Conservation (phyloP, 2,329 filamentous ascomycete species). For the Hymenoscyphus infarciens region DNA sequence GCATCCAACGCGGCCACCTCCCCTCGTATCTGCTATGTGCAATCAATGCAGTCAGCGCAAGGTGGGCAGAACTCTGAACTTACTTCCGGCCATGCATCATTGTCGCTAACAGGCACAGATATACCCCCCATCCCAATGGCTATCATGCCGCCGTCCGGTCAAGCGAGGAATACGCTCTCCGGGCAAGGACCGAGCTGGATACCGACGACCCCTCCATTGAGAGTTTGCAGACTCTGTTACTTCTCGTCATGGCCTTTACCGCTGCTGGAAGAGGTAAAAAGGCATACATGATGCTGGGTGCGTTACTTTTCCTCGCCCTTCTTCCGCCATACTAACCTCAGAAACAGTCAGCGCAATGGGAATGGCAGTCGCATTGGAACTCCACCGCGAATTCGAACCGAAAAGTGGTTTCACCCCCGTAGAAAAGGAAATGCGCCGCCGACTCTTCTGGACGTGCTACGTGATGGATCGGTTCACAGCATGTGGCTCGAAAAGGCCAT, state of each 20-base stretch:
- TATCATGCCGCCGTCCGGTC: conserved; percentile 64
- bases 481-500: conserved; percentile 77
- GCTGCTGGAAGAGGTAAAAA: conserved; percentile 78
- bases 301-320: conserved; percentile 22
- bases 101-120: conserved; percentile 46
- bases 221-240: conserved; percentile 68
- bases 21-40: conserved; percentile 48
- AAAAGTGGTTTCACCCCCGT: conserved; percentile 58
- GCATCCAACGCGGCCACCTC: conserved; percentile 59
- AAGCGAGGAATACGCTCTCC: conserved; percentile 70
- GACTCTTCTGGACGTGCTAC: conserved; percentile 89
- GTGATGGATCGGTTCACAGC: conserved; percentile 80
- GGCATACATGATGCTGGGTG: conserved; percentile 82
- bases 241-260: conserved; percentile 72
- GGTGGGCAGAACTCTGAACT: conserved; percentile 41
- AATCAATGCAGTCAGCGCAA: conserved; percentile 59
- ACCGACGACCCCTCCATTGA: conserved; percentile 80
- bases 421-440: conserved; percentile 72
- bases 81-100: neutral
- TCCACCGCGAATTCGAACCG: conserved; percentile 71
- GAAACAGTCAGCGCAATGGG: conserved; percentile 66
- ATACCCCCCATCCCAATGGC: conserved; percentile 63
- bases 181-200: conserved; percentile 67
- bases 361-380: conserved; percentile 78
- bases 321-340: neutral